Base-by-base conservation (phyloP, 129 eudicot genomes). In the Gnaphalium uliginosum region DNA sequence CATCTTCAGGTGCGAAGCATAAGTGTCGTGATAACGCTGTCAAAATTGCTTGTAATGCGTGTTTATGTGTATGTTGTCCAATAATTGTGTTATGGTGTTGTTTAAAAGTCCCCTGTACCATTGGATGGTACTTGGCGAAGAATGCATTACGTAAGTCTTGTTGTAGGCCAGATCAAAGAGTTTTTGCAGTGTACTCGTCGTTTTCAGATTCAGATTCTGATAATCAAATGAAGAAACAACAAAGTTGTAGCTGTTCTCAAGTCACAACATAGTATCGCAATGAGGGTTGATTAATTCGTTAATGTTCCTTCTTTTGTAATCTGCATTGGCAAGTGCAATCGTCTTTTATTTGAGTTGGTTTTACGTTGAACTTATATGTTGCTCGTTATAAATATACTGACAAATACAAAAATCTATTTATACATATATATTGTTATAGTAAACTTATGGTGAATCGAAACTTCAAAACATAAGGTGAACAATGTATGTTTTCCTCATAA, bases 21-120 rank as follows among this genome's bases (percentile, higher is more conserved):
- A 32, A 68, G 26, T 50, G 72, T 66, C 63, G 70, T 63, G 39
- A 76, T 32, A 81, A 57, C 18, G 48, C 59, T 15, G 50, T 69
- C 0, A 84, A 81, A 23, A 76, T 70, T n/a, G 75, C 57, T 2
- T 81, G 88, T 72, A 81, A 76, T 57, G 72, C 64, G 7, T 87
- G 88, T 59, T 25, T 83, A 59, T 83, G 88, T 68, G 78, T 87
- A 13, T 84, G 84, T 56, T 87, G 88, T 63, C 91, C 91, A 3
- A 17, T 84, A 69, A 39, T 78, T 5, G 14, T 73, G 63, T 66
- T 81, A 53, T 81, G 88, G 88, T 78, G 70, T 41, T 78, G 80
- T 27, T 21, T 83, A 56, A 87, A 75, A 81, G 26, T 75, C 75
- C 86, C 88, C 2, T 83, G 82, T 75, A 70, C 43, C 29, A 58